These are phyloP conservation scores for Fraxinus latifolia DNA, from an alignment of 305 asterid species.

Conservation along the genomic window DNA sequence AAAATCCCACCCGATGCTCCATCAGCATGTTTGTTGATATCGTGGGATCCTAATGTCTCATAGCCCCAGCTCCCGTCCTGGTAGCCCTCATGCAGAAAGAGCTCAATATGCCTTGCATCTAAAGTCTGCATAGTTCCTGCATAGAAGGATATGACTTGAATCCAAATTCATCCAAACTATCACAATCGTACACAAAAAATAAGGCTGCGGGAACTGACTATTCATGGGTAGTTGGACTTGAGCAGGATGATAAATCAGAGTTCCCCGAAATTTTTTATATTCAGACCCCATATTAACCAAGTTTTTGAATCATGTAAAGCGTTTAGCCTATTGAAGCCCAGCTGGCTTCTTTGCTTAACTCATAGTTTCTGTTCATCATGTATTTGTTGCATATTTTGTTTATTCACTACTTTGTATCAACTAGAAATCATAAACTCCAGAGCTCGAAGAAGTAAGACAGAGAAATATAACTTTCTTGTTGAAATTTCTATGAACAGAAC, in stretches of 20 bases:
- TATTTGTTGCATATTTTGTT: background rate
- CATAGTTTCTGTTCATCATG: background rate
- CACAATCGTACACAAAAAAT: background rate
- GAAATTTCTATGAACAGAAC: background rate
- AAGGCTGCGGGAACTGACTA: background rate
- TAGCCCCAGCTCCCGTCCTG: conserved; percentile 76
- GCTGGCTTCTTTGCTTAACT: background rate
- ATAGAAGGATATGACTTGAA: conserved; percentile 6
- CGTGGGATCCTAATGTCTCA: conserved; percentile 55
- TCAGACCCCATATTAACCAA: background rate
- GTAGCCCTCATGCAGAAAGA: conserved; percentile 64
- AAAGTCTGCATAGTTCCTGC: conserved; percentile 96
- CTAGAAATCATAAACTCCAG: background rate
- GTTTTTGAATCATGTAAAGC: background rate
- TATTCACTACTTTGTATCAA: background rate
- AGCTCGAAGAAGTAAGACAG: conserved; percentile 1
- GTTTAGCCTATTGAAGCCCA: background rate
- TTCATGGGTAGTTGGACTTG: background rate
- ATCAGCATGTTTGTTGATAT: conserved; percentile 49
- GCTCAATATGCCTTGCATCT: conserved; percentile 89
- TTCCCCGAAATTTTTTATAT: background rate
- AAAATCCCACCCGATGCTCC: conserved; percentile 83
- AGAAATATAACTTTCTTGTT: background rate
- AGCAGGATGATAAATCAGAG: background rate
- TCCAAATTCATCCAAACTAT: background rate